These are phyloP conservation scores for Cryoendolithus antarcticus DNA, from an alignment of 2,329 filamentous ascomycete genomes.

Conservation along the genomic window DNA sequence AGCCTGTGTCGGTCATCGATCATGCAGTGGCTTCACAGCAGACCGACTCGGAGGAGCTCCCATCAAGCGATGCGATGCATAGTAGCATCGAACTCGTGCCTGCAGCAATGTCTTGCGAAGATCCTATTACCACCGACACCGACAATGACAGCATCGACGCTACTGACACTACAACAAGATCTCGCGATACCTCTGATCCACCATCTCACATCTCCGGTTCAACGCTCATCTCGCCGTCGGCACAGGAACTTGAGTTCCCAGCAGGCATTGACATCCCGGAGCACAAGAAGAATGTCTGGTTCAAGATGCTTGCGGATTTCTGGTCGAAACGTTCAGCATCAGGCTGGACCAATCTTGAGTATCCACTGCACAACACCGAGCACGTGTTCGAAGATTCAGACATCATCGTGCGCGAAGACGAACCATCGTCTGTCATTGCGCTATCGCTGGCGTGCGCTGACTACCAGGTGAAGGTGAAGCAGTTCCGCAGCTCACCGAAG, in stretches of 20 bases:
- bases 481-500: slow-evolving; percentile 38
- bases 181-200: slow-evolving; percentile 31
- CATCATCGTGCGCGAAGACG: slow-evolving; percentile 93
- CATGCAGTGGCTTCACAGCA: slow-evolving; percentile 1
- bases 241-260: slow-evolving; percentile 42
- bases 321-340: slow-evolving; percentile 97
- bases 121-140: slow-evolving; percentile 11
- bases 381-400: slow-evolving; percentile 96
- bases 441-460: slow-evolving; percentile 81
- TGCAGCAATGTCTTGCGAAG: neutral
- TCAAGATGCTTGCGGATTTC: slow-evolving; percentile 94
- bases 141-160: slow-evolving; percentile 40
- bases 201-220: slow-evolving; percentile 33
- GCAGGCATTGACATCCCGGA: slow-evolving; percentile 68
- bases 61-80: slow-evolving; percentile 1
- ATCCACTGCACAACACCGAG: slow-evolving; percentile 69
- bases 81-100: slow-evolving; percentile 1
- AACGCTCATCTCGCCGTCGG: slow-evolving; percentile 42
- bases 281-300: slow-evolving; percentile 81
- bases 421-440: slow-evolving; percentile 90
- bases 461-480: slow-evolving; percentile 67
- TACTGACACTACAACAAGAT: slow-evolving; percentile 62
- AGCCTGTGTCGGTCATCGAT: slow-evolving; percentile 2
- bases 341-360: slow-evolving; percentile 85
- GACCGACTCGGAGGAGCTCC: slow-evolving; percentile 1